Base-by-base conservation (phyloP, 768 basidiomycete species). In the Agrocybe pediades region DNA sequence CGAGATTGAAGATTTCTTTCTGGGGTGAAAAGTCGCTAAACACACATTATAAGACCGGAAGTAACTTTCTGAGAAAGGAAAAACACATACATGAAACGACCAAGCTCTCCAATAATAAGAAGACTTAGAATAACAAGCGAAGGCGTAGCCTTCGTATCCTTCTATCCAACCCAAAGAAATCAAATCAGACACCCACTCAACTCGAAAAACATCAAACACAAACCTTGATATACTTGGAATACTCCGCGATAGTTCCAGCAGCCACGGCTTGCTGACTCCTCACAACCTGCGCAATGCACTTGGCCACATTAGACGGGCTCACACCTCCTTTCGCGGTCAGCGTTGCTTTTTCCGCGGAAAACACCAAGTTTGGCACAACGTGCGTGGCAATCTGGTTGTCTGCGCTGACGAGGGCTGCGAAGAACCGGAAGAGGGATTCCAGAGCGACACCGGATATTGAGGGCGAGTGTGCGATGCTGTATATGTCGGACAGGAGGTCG, bases 21-120 rank as follows among this genome's bases (percentile, higher is more conserved):
- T 95, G 88, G 23, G 77, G 77, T 1, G 88, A 85, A 83, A 98
- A 88, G 63, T 98, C 96, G 58, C 95, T 98, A 60, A n/a, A 42
- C 44, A n/a, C n/a, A n/a, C 36, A 41, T 51, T 29, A 25, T 0
- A 41, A 13, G 55, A 56, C 56, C 25, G 51, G 49, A 19, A 41
- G 51, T 6, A 15, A 36, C 11, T n/a, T 5, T 13, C 33, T 25
- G 27, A n/a, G 15, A 46, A 23, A 24, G 17, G 4, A 51, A 21
- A 48, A 27, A 23, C 15, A 53, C 64, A 42, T 29, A 97, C 95
- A 92, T 86, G 63, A 86, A 87, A 27, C 95, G 87, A 26, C 96
- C 97, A 36, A 98, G 80, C 69, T 98, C 97, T 43, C 97, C 97
- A 46, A 98, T 77, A 36, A 93, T 88, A 13, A 97, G 76, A 50